Percentiles rank a stretch among this genome's conserved stretches.
Evolutionary conservation across 176 grass and related monocot genomes (phyloP).

Genomic region (Musa acuminata): DNA sequence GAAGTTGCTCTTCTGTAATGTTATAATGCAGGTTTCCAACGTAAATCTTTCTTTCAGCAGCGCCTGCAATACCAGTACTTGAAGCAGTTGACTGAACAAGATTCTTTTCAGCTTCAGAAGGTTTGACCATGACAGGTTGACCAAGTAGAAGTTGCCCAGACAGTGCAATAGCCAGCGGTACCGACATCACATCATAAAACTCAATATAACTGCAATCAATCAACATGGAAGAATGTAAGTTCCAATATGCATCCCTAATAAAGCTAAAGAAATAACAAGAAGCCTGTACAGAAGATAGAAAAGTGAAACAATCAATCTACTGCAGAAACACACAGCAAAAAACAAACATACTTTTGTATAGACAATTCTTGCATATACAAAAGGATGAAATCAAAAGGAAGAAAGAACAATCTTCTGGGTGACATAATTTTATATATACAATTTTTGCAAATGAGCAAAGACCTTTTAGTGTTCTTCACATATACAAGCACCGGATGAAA

Average conservation of each 20-base stretch:
- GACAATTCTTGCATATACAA: too few relatives aligned
- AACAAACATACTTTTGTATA: too few relatives aligned
- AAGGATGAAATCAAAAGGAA: too few relatives aligned
- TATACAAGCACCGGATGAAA: too few relatives aligned
- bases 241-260: neutral
- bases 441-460: too few relatives aligned
- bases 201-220: conserved; percentile 68
- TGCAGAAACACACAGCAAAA: neutral
- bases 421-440: too few relatives aligned
- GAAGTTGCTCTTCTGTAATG: conserved; percentile 88
- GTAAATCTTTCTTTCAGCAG: conserved; percentile 84
- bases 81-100: conserved; percentile 74
- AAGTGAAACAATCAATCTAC: neutral
- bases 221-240: neutral
- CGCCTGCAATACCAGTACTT: conserved; percentile 48
- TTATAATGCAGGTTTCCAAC: conserved; percentile 93
- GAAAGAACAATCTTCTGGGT: too few relatives aligned
- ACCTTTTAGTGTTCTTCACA: too few relatives aligned
- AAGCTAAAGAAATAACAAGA: neutral
- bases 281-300: neutral
- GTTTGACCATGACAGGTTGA: conserved; percentile 85
- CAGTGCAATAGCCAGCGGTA: conserved; percentile 92
- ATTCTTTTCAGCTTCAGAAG: conserved; percentile 97
- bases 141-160: conserved; percentile 68
- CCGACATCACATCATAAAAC: conserved; percentile 96